phyloP scores from a whole-genome alignment of 2,329 filamentous ascomycete species.

The Fusarium globosum region DNA sequence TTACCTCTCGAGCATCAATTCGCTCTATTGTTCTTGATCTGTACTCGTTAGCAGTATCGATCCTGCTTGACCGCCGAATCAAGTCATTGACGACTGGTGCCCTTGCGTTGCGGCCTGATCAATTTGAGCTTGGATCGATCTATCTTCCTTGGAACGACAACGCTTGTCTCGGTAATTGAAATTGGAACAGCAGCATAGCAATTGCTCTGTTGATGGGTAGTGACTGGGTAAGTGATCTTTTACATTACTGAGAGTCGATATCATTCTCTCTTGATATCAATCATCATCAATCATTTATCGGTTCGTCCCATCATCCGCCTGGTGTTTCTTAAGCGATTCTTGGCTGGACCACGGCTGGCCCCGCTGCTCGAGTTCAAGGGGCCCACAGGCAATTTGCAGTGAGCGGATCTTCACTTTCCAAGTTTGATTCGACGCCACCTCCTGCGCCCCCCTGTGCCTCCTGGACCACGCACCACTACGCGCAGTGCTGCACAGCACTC shows the following conservation, averaged over 20 bases:
- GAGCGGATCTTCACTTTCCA: slow-evolving; percentile 45
- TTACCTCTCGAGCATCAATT: slow-evolving; percentile 4
- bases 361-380: slow-evolving; percentile 26
- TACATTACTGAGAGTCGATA: background rate
- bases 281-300: background rate
- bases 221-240: slow-evolving; percentile 24
- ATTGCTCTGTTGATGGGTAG: slow-evolving; percentile 1
- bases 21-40: background rate
- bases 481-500: slow-evolving; percentile 8
- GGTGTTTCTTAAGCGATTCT: slow-evolving; percentile 32
- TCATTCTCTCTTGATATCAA: background rate
- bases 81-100: slow-evolving; percentile 10
- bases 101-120: slow-evolving; percentile 39
- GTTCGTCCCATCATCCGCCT: slow-evolving; percentile 8
- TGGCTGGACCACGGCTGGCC: slow-evolving; percentile 28
- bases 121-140: slow-evolving; percentile 27
- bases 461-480: slow-evolving; percentile 35
- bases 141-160: slow-evolving; percentile 8
- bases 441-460: slow-evolving; percentile 44
- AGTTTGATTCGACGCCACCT: slow-evolving; percentile 46
- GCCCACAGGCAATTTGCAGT: slow-evolving; percentile 45
- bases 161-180: slow-evolving; percentile 30
- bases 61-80: slow-evolving; percentile 2
- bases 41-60: background rate
- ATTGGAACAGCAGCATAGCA: slow-evolving; percentile 1